A percentile compares a stretch with the other conserved stretches of the same genome.
Evolutionary conservation across 805 yeast genomes (phyloP).

Genomic region (Kluyveromyces starmeri): DNA sequence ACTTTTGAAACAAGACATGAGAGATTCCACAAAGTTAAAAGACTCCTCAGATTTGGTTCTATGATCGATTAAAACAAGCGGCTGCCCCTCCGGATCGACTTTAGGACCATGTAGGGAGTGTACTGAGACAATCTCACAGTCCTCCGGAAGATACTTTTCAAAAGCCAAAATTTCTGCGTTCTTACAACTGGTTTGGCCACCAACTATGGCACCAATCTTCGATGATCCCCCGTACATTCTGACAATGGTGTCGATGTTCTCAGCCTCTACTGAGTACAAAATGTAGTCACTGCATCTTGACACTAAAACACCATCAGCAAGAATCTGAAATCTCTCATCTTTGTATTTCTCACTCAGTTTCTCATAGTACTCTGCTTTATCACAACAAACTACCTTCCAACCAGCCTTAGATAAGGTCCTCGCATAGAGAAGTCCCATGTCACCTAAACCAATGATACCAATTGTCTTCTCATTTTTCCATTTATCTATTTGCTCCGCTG

Average conservation of each 20-base stretch:
- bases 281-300: conserved; percentile 74
- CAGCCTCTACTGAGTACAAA: conserved; percentile 91
- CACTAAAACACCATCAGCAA: conserved; percentile 76
- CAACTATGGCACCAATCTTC: conserved; percentile 81
- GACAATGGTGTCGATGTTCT: conserved; percentile 65
- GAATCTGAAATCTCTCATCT: conserved; percentile 42
- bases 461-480: conserved; percentile 46
- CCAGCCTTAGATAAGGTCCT: conserved; percentile 68
- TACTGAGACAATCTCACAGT: conserved; percentile 74
- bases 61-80: conserved; percentile 78
- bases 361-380: conserved; percentile 56
- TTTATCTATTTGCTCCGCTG: conserved; percentile 13
- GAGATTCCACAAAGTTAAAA: conserved; percentile 49
- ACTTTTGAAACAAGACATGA: conserved; percentile 69
- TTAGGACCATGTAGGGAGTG: conserved; percentile 95
- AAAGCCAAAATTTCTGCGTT: conserved; percentile 83
- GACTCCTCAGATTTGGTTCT: conserved; percentile 45
- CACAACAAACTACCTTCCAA: conserved; percentile 86
- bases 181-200: conserved; percentile 98
- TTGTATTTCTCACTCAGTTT: conserved; percentile 34
- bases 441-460: conserved; percentile 94
- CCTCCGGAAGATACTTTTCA: conserved; percentile 64
- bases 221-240: conserved; percentile 76
- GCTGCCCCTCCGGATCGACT: conserved; percentile 85
- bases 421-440: conserved; percentile 92